phyloP scores from a whole-genome alignment of 371 early-diverging fungal genomes.

The Mucor racemosus region DNA sequence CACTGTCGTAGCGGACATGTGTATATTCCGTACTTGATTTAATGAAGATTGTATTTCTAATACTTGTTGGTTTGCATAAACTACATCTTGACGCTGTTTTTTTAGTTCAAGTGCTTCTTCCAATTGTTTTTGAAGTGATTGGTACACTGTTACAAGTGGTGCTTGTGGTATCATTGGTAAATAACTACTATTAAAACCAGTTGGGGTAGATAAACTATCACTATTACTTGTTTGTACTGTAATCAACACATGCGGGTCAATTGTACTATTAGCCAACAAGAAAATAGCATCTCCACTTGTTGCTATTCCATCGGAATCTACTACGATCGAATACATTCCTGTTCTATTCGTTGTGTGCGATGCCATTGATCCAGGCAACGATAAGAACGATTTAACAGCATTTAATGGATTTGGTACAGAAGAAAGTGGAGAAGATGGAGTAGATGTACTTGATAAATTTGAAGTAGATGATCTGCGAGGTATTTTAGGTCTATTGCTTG shows the following conservation, averaged over 20 bases:
- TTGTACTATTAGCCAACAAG: slow-evolving; percentile 37
- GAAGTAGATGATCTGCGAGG: slow-evolving; percentile 26
- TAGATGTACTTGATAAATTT: slow-evolving; percentile 18
- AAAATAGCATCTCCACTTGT: slow-evolving; percentile 13
- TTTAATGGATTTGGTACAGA: slow-evolving; percentile 24
- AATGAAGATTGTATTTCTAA: slow-evolving; percentile 27
- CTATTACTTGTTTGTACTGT: slow-evolving; percentile 52
- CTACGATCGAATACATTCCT: neutral
- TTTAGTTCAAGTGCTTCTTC: slow-evolving; percentile 17
- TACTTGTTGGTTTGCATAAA: neutral
- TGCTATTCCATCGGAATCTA: neutral
- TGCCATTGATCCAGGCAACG: slow-evolving; percentile 28
- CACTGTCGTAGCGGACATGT: slow-evolving; percentile 59
- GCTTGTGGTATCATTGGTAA: slow-evolving; percentile 46
- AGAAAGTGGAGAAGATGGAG: slow-evolving; percentile 19
- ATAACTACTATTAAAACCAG: slow-evolving; percentile 8
- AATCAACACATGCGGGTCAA: slow-evolving; percentile 45
- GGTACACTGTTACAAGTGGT: slow-evolving; percentile 35
- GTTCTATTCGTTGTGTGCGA: slow-evolving; percentile 10
- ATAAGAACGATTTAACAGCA: slow-evolving; percentile 35
- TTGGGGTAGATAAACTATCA: slow-evolving; percentile 28
- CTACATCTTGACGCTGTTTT: neutral
- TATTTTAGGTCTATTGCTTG: neutral
- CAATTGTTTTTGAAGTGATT: slow-evolving; percentile 36
- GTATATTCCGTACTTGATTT: slow-evolving; percentile 57